Evolutionary conservation across 2,329 filamentous ascomycete species (phyloP).

Genomic region (Capronia americana): DNA sequence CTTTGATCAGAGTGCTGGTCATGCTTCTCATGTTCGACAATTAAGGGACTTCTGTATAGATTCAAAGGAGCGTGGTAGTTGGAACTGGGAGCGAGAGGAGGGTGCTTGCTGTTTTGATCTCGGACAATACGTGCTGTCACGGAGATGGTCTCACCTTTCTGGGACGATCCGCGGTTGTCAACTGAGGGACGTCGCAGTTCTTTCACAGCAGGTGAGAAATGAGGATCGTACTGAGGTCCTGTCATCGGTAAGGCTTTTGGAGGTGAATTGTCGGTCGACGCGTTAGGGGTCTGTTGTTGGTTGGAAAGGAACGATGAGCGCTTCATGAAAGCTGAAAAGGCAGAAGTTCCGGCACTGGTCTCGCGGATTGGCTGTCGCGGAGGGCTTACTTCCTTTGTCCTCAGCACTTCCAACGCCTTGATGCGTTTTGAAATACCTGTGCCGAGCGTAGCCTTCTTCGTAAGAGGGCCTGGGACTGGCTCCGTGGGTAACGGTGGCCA

Average conservation of each 20-base stretch:
- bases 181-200: slow-evolving; percentile 18
- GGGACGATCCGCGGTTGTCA: slow-evolving; percentile 25
- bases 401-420: slow-evolving; percentile 85
- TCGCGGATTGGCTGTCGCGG: slow-evolving; percentile 42
- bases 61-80: slow-evolving; percentile 45
- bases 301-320: slow-evolving; percentile 41
- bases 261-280: slow-evolving; percentile 41
- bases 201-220: slow-evolving; percentile 3
- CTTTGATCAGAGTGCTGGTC: slow-evolving; percentile 39
- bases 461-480: slow-evolving; percentile 56
- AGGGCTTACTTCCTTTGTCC: slow-evolving; percentile 34
- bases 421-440: slow-evolving; percentile 94
- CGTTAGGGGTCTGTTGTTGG: slow-evolving; percentile 41
- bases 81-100: slow-evolving; percentile 33
- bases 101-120: slow-evolving; percentile 48
- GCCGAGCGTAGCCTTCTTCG: slow-evolving; percentile 81
- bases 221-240: slow-evolving; percentile 20
- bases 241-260: slow-evolving; percentile 28
- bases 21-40: slow-evolving; percentile 69
- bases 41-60: slow-evolving; percentile 63
- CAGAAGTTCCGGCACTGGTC: slow-evolving; percentile 40
- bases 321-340: slow-evolving; percentile 41
- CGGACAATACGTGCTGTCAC: slow-evolving; percentile 85
- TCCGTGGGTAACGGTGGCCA: slow-evolving; percentile 40
- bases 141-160: slow-evolving; percentile 73